Evolutionary conservation across 257 asterid species (phyloP).

Genomic region (Primulina eburnea): DNA sequence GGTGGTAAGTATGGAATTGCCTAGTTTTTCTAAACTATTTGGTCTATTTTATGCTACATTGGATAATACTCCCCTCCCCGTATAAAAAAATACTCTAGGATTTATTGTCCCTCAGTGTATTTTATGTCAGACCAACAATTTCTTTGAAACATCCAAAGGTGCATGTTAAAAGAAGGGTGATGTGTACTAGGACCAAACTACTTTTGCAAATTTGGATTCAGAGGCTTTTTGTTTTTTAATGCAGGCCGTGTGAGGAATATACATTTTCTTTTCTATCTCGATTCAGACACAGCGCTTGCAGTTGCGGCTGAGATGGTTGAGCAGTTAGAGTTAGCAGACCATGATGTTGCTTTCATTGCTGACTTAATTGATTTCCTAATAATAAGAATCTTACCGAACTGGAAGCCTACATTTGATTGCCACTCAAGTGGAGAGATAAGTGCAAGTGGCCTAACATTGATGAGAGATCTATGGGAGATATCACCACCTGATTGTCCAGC

Average conservation of each 20-base stretch:
- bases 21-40: not conserved
- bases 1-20: slow-evolving; percentile 37
- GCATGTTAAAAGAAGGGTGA: not conserved
- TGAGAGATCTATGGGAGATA: slow-evolving; percentile 26
- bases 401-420: slow-evolving; percentile 48
- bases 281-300: slow-evolving; percentile 64
- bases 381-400: slow-evolving; percentile 44
- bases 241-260: slow-evolving; percentile 56
- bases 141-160: not conserved
- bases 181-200: not conserved
- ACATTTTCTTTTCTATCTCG: slow-evolving; percentile 57
- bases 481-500: slow-evolving; percentile 24
- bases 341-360: slow-evolving; percentile 65
- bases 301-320: slow-evolving; percentile 88
- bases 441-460: slow-evolving; percentile 26
- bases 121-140: too few relatives aligned
- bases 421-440: slow-evolving; percentile 33
- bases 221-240: slow-evolving; percentile 8
- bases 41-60: not conserved
- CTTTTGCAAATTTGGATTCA: slow-evolving; percentile 2
- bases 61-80: not conserved
- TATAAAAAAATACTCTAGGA: not conserved
- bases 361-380: slow-evolving; percentile 61
- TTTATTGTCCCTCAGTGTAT: not conserved
- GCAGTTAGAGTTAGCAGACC: slow-evolving; percentile 62